These are phyloP conservation scores for Monosporozyma unispora DNA, from an alignment of 805 yeast species.

Conservation along the genomic window DNA sequence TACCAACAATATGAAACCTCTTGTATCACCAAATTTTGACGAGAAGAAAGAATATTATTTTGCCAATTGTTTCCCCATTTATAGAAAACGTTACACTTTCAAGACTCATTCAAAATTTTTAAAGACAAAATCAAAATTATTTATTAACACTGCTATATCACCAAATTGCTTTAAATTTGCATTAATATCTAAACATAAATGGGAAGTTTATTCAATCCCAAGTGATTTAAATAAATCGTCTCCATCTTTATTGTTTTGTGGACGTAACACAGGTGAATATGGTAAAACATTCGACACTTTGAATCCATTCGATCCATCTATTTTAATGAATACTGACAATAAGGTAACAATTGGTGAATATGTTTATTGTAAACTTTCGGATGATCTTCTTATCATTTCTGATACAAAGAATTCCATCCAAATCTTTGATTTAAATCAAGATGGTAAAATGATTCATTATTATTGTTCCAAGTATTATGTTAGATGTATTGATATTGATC, in stretches of 20 bases:
- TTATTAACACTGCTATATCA: slow-evolving; percentile 51
- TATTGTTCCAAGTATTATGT: slow-evolving; percentile 67
- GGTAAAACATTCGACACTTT: slow-evolving; percentile 43
- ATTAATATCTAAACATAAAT: slow-evolving; percentile 54
- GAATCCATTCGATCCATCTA: slow-evolving; percentile 12
- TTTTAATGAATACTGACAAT: slow-evolving; percentile 9
- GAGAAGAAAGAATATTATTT: slow-evolving; percentile 54
- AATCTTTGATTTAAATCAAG: slow-evolving; percentile 46
- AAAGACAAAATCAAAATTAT: slow-evolving; percentile 38
- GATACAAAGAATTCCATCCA: slow-evolving; percentile 64
- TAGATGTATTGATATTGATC: slow-evolving; percentile 65
- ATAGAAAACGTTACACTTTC: slow-evolving; percentile 51
- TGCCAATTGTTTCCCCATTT: slow-evolving; percentile 75
- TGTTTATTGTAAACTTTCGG: slow-evolving; percentile 50
- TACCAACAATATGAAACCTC: neutral
- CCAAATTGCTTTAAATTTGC: slow-evolving; percentile 59
- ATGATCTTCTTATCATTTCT: slow-evolving; percentile 50
- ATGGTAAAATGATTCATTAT: slow-evolving; percentile 60
- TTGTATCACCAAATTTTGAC: slow-evolving; percentile 13
- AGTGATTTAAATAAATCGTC: slow-evolving; percentile 3
- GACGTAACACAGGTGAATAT: slow-evolving; percentile 59
- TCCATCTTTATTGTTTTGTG: slow-evolving; percentile 61
- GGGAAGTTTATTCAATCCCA: slow-evolving; percentile 62
- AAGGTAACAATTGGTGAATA: slow-evolving; percentile 44
- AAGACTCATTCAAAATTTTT: slow-evolving; percentile 45